Evolutionary conservation across 306 rosid genomes (phyloP).

Genomic region (barrel medic (Medicago truncatula)): DNA sequence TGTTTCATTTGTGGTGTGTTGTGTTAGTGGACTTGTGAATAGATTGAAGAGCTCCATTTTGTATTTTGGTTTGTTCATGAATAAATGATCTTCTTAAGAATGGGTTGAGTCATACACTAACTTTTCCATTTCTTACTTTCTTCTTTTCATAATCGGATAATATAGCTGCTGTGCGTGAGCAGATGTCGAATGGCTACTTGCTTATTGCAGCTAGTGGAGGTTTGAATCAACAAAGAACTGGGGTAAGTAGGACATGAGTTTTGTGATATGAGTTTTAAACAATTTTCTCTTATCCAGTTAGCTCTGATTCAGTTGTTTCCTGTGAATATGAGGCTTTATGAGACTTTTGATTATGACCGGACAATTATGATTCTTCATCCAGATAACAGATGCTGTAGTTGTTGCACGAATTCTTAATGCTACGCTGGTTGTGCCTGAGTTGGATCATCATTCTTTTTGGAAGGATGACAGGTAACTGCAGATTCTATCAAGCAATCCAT

Average conservation of each 20-base stretch:
- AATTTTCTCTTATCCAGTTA: background rate
- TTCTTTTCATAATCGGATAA: constrained; percentile 39
- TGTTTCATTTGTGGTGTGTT: constrained; percentile 7
- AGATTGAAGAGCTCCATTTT: constrained; percentile 1
- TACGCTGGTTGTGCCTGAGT: constrained; percentile 92
- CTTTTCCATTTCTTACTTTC: constrained; percentile 2
- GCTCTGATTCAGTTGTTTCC: constrained; percentile 21
- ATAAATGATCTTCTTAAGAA: background rate
- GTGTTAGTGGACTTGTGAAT: background rate
- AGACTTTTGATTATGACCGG: too few species aligned
- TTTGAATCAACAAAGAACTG: constrained; percentile 94
- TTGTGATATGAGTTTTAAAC: constrained; percentile 30
- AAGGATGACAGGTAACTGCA: constrained; percentile 81
- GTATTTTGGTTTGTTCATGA: constrained; percentile 19
- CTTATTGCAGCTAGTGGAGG: constrained; percentile 99
- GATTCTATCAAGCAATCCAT: constrained; percentile 27
- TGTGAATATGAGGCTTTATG: constrained; percentile 20
- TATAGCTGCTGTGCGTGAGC: constrained; percentile 69
- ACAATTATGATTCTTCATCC: constrained; percentile 42
- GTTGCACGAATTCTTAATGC: constrained; percentile 98
- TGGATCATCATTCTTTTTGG: constrained; percentile 97
- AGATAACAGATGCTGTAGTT: constrained; percentile 98
- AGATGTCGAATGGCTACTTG: constrained; percentile 81
- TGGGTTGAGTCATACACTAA: constrained; percentile 30
- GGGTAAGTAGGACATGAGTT: constrained; percentile 62